Conservation (phyloP, 768 basidiomycete species). For the Paxillus ammoniavirescens region DNA sequence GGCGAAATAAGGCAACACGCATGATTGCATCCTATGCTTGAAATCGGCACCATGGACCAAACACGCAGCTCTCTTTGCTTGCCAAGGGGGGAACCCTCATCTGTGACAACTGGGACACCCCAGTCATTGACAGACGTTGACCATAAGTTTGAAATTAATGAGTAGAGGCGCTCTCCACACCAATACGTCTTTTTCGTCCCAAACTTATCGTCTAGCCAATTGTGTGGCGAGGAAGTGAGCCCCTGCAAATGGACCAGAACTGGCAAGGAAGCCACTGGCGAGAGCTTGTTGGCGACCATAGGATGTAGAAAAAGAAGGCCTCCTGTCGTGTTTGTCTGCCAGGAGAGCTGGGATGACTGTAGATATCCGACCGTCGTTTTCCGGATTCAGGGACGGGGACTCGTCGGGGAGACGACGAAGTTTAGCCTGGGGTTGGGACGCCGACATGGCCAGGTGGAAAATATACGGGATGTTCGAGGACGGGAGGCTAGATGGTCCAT, state of each 20-base stretch:
- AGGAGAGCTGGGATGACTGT: slow-evolving; percentile 73
- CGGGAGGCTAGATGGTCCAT: neutral
- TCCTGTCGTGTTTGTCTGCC: slow-evolving; percentile 66
- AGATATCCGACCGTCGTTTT: slow-evolving; percentile 78
- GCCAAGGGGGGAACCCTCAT: slow-evolving; percentile 65
- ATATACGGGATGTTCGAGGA: neutral
- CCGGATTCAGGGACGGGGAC: slow-evolving; percentile 79
- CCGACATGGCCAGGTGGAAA: neutral
- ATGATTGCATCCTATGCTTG: slow-evolving; percentile 66
- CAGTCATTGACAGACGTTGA: slow-evolving; percentile 77
- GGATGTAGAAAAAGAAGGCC: slow-evolving; percentile 39
- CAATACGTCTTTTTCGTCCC: slow-evolving; percentile 88
- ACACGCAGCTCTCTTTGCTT: slow-evolving; percentile 83
- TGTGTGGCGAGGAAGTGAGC: slow-evolving; percentile 62
- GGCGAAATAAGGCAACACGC: slow-evolving; percentile 23
- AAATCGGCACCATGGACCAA: slow-evolving; percentile 72
- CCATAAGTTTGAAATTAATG: slow-evolving; percentile 96
- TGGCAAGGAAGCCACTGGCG: slow-evolving; percentile 14
- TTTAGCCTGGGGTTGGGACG: neutral
- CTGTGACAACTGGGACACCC: slow-evolving; percentile 45
- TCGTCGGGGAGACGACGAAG: slow-evolving; percentile 78
- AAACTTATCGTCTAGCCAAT: slow-evolving; percentile 94
- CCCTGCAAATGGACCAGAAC: slow-evolving; percentile 18
- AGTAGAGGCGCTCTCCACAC: slow-evolving; percentile 84
- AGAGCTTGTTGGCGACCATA: slow-evolving; percentile 19